These are phyloP conservation scores for Tolypocladium nubicola DNA, from an alignment of 2,329 filamentous ascomycete genomes.

Conservation along the genomic window DNA sequence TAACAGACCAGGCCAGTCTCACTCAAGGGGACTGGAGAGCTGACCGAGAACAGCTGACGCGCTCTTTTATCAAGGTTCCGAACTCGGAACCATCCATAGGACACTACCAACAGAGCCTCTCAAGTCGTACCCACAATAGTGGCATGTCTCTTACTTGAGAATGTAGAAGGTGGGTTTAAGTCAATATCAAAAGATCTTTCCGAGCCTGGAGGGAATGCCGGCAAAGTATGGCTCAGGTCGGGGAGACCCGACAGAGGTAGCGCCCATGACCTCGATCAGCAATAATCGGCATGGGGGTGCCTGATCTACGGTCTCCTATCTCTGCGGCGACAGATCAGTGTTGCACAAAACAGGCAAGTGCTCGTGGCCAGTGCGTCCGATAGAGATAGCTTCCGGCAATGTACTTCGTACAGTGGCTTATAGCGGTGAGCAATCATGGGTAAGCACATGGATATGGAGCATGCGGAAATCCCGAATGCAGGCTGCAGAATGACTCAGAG, in stretches of 20 bases:
- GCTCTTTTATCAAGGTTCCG: not conserved
- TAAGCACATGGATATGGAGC: not conserved
- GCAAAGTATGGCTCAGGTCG: not conserved
- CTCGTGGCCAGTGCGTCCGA: not conserved
- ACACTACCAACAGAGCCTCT: no score
- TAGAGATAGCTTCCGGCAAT: not conserved
- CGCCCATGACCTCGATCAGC: not conserved
- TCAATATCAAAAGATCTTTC: not conserved
- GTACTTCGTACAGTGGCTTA: accelerated
- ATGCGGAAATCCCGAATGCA: no score
- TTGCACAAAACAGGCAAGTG: not conserved
- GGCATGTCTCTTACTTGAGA: not conserved
- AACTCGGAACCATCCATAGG: not conserved
- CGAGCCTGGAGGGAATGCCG: not conserved
- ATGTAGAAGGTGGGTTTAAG: not conserved
- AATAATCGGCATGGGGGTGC: not conserved
- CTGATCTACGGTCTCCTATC: not conserved
- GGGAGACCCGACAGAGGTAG: not conserved
- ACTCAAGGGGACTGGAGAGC: no score
- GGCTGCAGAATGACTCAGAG: not conserved
- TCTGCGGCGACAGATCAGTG: not conserved
- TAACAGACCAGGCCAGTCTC: no score
- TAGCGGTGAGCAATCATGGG: not conserved
- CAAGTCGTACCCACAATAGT: not conserved
- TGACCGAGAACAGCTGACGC: not conserved